These are phyloP conservation scores for Excoecaria agallocha DNA, from an alignment of 345 rosid genomes.

Conservation along the genomic window DNA sequence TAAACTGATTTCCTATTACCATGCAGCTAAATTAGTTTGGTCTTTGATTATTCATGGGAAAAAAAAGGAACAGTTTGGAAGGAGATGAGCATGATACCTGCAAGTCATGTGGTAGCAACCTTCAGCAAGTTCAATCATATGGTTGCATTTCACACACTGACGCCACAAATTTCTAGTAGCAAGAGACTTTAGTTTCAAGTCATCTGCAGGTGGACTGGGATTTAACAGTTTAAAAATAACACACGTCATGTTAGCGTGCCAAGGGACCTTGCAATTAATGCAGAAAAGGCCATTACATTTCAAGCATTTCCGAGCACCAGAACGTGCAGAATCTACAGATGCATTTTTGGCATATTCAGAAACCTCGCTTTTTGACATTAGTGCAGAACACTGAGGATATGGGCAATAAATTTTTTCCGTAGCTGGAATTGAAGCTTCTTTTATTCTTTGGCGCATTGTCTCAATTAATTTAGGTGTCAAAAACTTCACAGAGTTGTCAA, in stretches of 20 bases:
- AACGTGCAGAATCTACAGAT: slow-evolving; percentile 21
- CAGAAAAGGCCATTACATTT: slow-evolving; percentile 58
- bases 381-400: slow-evolving; percentile 67
- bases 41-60: neutral
- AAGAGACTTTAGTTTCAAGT: slow-evolving; percentile 43
- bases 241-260: slow-evolving; percentile 62
- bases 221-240: slow-evolving; percentile 37
- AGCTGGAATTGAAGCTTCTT: slow-evolving; percentile 61
- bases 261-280: slow-evolving; percentile 69
- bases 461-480: slow-evolving; percentile 60
- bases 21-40: neutral
- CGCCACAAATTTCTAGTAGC: slow-evolving; percentile 50
- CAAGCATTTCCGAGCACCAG: slow-evolving; percentile 58
- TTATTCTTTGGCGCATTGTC: slow-evolving; percentile 50
- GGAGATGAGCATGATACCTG: slow-evolving; percentile 36
- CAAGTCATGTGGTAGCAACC: slow-evolving; percentile 70
- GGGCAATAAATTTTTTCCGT: slow-evolving; percentile 76
- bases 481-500: slow-evolving; percentile 53
- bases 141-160: slow-evolving; percentile 47
- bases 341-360: slow-evolving; percentile 35
- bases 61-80: neutral
- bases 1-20: neutral
- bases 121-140: slow-evolving; percentile 53
- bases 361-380: slow-evolving; percentile 59
- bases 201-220: slow-evolving; percentile 43